Evolutionary conservation across 352 stramenopile genomes (phyloP), one percentile per base, ranked within the genome.

Genomic region (Blastocystis sp.): DNA sequence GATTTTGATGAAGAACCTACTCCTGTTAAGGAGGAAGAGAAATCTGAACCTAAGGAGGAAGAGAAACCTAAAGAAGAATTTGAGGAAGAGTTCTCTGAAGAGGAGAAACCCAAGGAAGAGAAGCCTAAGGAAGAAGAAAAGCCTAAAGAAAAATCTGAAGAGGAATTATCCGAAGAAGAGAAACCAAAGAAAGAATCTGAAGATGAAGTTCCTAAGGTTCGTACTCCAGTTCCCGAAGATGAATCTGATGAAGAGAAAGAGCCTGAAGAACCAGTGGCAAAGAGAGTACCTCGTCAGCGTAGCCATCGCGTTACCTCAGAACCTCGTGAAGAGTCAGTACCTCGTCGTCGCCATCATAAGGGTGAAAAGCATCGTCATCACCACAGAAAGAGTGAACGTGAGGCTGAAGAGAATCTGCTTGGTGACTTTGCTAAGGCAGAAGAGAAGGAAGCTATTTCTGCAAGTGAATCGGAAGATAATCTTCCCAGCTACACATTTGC

Each of bases 381-480:
- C 14, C 71, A 83, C 35, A 56, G n/a, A 1, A 65, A 59, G 19
- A 83, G 71, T 42, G 42, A 63, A 42, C 35, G 43, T 51, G 24
- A 61, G 27, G 24, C 46, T 32, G 71, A 83, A 37, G 71, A 83
- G 37, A 54, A 32, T 19, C 24, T 83, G 27, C 71, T 83, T 24
- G 71, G 71, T 27, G 29, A 83, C 71, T 83, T 83, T 43, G 71
- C 29, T 35, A 54, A 58, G 66, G 21, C 46, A 46, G 39, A 83
- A 54, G 71, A 83, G 71, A 46, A 43, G 49, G 71, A 83, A 32
- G 71, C 71, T 14, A 83, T 83, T 43, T 65, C 71, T 35, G 67
- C 43, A 19, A 39, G 24, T 29, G 27, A 35, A 1, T 35, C 27
- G 6, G 46, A 57, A 42, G 71, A 65, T 5, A 43, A 37, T 27